phyloP scores from a whole-genome alignment of 495 filamentous ascomycete genomes.

The Melanomma pulvis-pyrius region DNA sequence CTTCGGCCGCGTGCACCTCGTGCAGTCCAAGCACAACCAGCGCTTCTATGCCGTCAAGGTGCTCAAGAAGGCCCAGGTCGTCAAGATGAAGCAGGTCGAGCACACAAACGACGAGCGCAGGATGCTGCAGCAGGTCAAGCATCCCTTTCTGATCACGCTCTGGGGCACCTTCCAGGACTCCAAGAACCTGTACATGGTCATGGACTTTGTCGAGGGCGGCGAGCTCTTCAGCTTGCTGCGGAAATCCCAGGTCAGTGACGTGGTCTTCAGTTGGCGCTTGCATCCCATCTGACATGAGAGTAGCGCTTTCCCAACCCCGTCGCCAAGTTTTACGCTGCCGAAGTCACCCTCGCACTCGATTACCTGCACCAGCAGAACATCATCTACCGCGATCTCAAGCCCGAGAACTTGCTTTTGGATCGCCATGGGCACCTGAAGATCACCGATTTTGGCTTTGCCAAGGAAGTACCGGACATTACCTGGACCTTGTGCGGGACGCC shows the following conservation, averaged over 20 bases:
- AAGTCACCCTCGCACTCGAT: conserved; percentile 92
- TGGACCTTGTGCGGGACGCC: conserved; percentile 98
- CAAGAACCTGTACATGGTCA: conserved; percentile 98
- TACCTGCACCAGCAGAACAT: conserved; percentile 95
- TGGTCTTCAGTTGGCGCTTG: not conserved
- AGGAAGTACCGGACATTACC: conserved; percentile 97
- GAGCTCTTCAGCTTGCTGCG: conserved; percentile 94
- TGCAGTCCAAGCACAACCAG: conserved; percentile 95
- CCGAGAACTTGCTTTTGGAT: conserved; percentile 92
- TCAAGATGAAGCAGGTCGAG: conserved; percentile 99
- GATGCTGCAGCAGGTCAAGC: conserved; percentile 93
- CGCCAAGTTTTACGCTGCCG: conserved; percentile 97
- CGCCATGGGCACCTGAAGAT: conserved; percentile 97
- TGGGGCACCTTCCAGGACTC: conserved; percentile 98
- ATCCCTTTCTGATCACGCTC: conserved; percentile 94
- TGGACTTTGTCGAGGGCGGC: conserved; percentile 99
- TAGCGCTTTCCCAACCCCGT: conserved; percentile 98
- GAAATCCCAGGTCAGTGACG: conserved; percentile 83
- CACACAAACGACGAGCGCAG: conserved; percentile 96
- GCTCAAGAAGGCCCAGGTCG: conserved; percentile 95
- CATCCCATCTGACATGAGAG: conserved; percentile 4
- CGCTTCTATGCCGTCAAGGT: conserved; percentile 98
- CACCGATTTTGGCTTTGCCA: conserved; percentile 98
- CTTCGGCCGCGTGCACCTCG: conserved; percentile 93
- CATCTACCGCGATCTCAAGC: conserved; percentile 96